Base-by-base conservation (phyloP, 2,329 filamentous ascomycete species). In the Fonsecaea pedrosoi region DNA sequence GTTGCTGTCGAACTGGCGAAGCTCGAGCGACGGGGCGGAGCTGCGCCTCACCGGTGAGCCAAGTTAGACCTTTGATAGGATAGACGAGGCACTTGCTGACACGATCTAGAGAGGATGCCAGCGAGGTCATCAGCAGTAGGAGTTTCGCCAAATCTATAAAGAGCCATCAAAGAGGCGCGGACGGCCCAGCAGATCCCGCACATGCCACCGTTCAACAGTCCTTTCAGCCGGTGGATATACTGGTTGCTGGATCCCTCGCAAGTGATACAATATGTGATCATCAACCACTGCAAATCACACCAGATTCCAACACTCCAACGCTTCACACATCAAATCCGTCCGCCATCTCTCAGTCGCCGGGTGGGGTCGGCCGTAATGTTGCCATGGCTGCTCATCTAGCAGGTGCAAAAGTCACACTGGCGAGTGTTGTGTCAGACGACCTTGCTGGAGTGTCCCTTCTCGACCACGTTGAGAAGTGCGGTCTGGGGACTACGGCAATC, bases 301-400 rank as follows among this genome's bases (percentile, higher is more conserved):
- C 74, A 2, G 69, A 69, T 10, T 72, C 74, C n/a, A 73, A 75
- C 10, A 72, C 72, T 67, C 82, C 76, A 67, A 71, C 75, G 60
- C 82, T 89, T 42, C 86, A 94, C 67, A 97, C 93, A 0, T 98
- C 94, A 0, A 98, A 98, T 74, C 92, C 92, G 57, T 88, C 93
- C 7, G 82, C 83, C 13, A 96, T 97, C 70, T 87, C 82, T 40
- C 92, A 96, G 75, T 92, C 90, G 0, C 86, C 97, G 7, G 95
- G 95, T 12, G 95, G 95, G 6, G 95, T 98, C 7, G 95, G 92
- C 6, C 90, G 93, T 74, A 98, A 98, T 74, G 92, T 98, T 54
- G 92, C 95, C 15, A 85, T 92, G 56, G 94, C 94, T 54, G 89
- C 92, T 0, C 91, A 93, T 71, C 85, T 89, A 37, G 85, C 90